Percentiles rank a stretch among this genome's conserved stretches.
Evolutionary conservation across 441 rosid species (phyloP).

Genomic region (Erysimum cheiri): DNA sequence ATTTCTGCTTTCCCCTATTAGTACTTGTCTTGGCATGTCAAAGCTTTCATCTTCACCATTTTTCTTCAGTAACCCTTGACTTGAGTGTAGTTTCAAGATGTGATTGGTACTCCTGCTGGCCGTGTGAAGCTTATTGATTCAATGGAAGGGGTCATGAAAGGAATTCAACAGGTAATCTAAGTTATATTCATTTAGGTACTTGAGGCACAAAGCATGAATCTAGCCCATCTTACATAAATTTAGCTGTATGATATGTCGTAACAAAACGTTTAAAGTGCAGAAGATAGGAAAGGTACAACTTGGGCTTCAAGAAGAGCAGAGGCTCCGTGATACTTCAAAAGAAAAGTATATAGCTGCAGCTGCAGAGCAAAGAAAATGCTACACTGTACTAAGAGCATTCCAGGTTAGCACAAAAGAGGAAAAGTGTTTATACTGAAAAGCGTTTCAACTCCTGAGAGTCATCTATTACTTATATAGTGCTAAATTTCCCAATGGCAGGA

Average conservation of each 20-base stretch:
- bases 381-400: conserved; percentile 59
- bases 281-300: conserved; percentile 68
- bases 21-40: conserved; percentile 1
- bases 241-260: conserved; percentile 10
- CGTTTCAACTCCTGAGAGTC: conserved; percentile 12
- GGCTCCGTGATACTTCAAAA: conserved; percentile 54
- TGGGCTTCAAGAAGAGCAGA: conserved; percentile 69
- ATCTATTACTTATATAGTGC: conserved; percentile 21
- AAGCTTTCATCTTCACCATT: background rate
- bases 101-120: conserved; percentile 67
- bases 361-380: conserved; percentile 66
- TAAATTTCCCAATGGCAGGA: conserved; percentile 52
- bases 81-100: conserved; percentile 74
- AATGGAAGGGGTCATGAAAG: conserved; percentile 84
- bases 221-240: conserved; percentile 11
- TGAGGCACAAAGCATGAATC: conserved; percentile 14
- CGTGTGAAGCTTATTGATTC: conserved; percentile 72
- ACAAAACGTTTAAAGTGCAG: conserved; percentile 50
- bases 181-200: background rate
- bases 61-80: conserved; percentile 10
- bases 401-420: conserved; percentile 54
- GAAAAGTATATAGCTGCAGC: conserved; percentile 62
- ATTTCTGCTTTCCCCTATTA: conserved; percentile 17
- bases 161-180: conserved; percentile 73
- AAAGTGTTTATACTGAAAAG: background rate